Conservation (phyloP, 2,329 filamentous ascomycete genomes). For the Fusarium austroafricanum region DNA sequence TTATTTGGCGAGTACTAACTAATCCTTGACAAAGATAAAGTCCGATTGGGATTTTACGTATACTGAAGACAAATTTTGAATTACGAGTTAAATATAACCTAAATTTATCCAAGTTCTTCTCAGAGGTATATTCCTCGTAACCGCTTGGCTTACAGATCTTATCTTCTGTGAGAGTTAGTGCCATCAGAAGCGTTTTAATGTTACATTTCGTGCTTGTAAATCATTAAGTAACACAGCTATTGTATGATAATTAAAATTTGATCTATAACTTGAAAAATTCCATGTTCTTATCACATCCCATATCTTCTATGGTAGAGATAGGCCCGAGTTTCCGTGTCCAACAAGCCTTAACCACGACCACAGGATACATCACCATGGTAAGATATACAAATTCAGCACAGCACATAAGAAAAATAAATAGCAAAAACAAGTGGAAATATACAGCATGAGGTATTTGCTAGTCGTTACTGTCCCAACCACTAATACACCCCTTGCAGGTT, state of each 20-base stretch:
- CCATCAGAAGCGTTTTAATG: background rate
- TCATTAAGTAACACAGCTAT: background rate
- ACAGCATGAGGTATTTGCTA: constrained; percentile 32
- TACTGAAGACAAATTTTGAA: background rate
- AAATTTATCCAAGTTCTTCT: background rate
- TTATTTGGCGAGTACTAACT: background rate
- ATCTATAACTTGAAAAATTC: background rate
- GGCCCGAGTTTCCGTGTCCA: background rate
- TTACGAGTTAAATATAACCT: background rate
- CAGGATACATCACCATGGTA: background rate
- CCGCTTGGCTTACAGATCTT: background rate
- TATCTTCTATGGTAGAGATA: background rate
- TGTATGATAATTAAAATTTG: background rate
- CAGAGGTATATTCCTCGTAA: background rate
- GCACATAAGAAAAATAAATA: background rate
- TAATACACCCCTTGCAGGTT: constrained; percentile 28
- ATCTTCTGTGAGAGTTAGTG: background rate
- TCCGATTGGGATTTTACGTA: background rate
- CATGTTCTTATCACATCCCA: background rate
- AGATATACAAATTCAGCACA: background rate
- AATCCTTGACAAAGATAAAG: background rate
- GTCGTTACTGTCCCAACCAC: constrained; percentile 22
- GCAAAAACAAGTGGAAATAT: background rate
- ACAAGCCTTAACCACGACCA: background rate
- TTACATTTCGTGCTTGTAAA: background rate